Base-by-base conservation (phyloP, 768 basidiomycete genomes). In the Saitozyma sp. region DNA sequence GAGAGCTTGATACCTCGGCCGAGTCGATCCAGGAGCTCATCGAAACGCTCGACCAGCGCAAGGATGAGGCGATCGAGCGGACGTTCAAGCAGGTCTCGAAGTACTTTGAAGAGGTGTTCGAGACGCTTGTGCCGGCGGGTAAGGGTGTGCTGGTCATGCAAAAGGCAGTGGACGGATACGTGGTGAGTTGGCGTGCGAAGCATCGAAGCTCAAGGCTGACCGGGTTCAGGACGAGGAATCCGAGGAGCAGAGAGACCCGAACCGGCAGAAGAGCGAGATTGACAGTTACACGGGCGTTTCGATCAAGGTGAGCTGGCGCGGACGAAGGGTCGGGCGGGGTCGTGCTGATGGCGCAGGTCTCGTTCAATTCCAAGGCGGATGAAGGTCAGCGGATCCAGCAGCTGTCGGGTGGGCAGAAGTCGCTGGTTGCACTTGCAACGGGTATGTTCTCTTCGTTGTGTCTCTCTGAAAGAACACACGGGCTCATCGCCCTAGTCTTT, bases 71-170 rank as follows among this genome's bases (percentile, higher is more conserved):
- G 7, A 98, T 99, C 67, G 95, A 98, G 79, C 83, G 95, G 52
- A 98, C 95, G 9, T 99, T 99, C 81, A 95, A 95, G 81, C 92
- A 98, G 76, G 96, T 98, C 2, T 92, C 92, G 20, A 92, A 86
- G 65, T 94, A 96, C 79, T 99, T 99, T 76, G 91, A 91, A 75
- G 92, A 97, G 63, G 93, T 98, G 16, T 98, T 99, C 77, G 93
- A 93, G 81, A 90, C 87, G 77, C 84, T 99, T 17, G 96, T 99
- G 0, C 95, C 96, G 17, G 91, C 90, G 54, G 96, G 96, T 16
- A 84, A 89, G 48, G 96, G 96, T 0, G 81, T 89, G 49, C 80
- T 99, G 64, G 92, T 97, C 71, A 99, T 99, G 67, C 92, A 96
- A 79, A 86, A 91, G 69, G 83, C 89, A 9, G 87, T 95, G 54